Conservation (phyloP, 2,329 filamentous ascomycete species). For the Aphanoascus verrucosus region DNA sequence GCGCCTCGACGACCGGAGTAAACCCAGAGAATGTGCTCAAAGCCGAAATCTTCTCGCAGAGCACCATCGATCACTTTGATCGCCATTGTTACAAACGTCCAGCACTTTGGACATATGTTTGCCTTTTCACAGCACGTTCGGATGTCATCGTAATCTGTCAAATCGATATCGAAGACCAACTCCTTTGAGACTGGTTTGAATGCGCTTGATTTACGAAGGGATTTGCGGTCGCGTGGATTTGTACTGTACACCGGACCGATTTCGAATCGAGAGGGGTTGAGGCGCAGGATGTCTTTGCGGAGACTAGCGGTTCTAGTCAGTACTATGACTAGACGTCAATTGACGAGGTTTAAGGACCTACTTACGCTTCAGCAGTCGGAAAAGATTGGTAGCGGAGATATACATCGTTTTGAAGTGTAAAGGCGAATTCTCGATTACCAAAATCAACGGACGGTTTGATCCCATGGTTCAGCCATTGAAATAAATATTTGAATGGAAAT, state of each 20-base stretch:
- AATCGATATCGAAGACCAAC: slow-evolving; percentile 96
- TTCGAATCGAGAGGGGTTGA: slow-evolving; percentile 90
- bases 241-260: slow-evolving; percentile 95
- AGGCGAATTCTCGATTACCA: slow-evolving; percentile 86
- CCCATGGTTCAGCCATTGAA: slow-evolving; percentile 96
- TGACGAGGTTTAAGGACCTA: slow-evolving; percentile 1
- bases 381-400: slow-evolving; percentile 88
- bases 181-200: slow-evolving; percentile 87
- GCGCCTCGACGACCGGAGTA: slow-evolving; percentile 94
- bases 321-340: background rate
- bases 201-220: slow-evolving; percentile 63
- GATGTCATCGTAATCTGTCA: slow-evolving; percentile 97
- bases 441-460: slow-evolving; percentile 79
- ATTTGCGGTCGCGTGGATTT: slow-evolving; percentile 88
- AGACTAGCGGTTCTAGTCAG: slow-evolving; percentile 42
- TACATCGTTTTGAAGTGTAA: slow-evolving; percentile 83
- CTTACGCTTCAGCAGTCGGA: slow-evolving; percentile 52
- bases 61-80: slow-evolving; percentile 86
- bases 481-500: slow-evolving; percentile 88
- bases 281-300: slow-evolving; percentile 78
- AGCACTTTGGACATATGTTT: slow-evolving; percentile 88
- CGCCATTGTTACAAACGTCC: slow-evolving; percentile 95
- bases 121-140: slow-evolving; percentile 89
- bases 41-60: slow-evolving; percentile 87
- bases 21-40: slow-evolving; percentile 94